A percentile compares a stretch with the other conserved stretches of the same genome.
Conservation (phyloP, 2,329 filamentous ascomycete genomes). For the Cercospora zeae-maydis region DNA sequence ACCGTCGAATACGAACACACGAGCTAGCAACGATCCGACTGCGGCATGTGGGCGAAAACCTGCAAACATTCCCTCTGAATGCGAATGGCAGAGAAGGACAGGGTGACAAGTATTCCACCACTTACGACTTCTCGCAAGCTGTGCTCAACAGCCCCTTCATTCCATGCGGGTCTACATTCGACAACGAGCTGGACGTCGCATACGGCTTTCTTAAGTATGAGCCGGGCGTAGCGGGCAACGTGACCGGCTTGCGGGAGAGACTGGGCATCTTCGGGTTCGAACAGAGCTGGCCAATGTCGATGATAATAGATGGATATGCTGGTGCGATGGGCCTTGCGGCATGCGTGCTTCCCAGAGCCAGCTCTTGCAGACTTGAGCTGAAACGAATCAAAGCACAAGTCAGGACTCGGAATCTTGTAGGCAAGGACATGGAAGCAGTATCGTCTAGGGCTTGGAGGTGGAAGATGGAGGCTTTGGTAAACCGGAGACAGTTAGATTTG, state of each 20-base stretch:
- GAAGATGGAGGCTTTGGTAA: too few relatives aligned
- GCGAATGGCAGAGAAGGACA: not conserved
- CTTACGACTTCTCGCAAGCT: not conserved
- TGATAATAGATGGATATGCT: not conserved
- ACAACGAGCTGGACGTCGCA: not conserved
- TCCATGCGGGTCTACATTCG: not conserved
- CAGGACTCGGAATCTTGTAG: too few relatives aligned
- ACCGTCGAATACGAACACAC: not conserved
- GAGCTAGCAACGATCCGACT: not conserved
- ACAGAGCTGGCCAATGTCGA: not conserved
- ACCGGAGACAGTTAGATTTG: too few relatives aligned
- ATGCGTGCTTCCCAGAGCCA: too few relatives aligned
- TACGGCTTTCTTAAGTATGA: not conserved
- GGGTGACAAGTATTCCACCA: not conserved
- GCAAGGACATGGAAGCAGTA: too few relatives aligned
- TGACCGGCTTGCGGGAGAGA: not conserved
- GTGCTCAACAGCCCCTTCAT: not conserved
- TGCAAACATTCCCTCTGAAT: not conserved
- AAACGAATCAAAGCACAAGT: too few relatives aligned
- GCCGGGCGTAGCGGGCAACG: not conserved
- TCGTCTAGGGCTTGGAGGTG: too few relatives aligned
- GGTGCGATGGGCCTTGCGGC: not conserved
- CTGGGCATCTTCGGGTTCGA: not conserved
- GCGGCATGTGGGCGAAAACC: not conserved
- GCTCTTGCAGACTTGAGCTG: too few relatives aligned